Evolutionary conservation across 768 basidiomycete genomes (phyloP), one percentile per base, ranked within the genome.

Genomic region (Kwoniella dejecticola): DNA sequence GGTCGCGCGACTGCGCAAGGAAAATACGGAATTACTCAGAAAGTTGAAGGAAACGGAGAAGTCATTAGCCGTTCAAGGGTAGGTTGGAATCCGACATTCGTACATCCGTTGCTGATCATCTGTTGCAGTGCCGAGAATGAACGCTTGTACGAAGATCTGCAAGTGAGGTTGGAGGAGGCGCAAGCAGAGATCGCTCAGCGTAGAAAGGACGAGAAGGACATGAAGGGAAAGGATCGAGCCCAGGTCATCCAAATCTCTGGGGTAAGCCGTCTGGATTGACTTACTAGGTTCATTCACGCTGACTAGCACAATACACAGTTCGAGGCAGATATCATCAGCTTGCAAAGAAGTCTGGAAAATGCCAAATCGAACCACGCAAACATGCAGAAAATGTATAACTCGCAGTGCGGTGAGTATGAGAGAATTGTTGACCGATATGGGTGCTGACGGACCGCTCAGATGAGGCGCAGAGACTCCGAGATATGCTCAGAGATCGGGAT

Each of bases 151-250:
- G 89, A 90, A 67, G 89, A 91, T 60, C 84, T 90, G 79, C 87
- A 94, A 70, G 80, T 79, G 3, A 82, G 84, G 29, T 75, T 95
- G 59, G 93, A 96, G 59, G 91, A 96, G 74, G 77, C 88, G 62
- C 81, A 84, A 64, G 84, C 82, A 12, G 94, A 96, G 77, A 81
- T 96, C 7, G 86, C 82, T 13, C 83, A 88, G 5, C 87, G 89
- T 4, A 89, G 90, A 77, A 84, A 90, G 40, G 92, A 97, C 70
- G 93, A 97, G 79, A 96, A 97, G 80, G 94, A 97, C 71, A 79
- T 95, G 66, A 83, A 90, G 45, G 82, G 84, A 12, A 94, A 93
- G 78, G 94, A 96, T 82, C 90, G 90, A 60, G 42, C 59, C 21
- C 41, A 57, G 40, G 7, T 63, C 26, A 47, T 52, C 36, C 57